Percentiles rank a stretch among this genome's conserved stretches.
Conservation (phyloP, 1,284 basidiomycete species). For the Leccinum pseudoinsigne region DNA sequence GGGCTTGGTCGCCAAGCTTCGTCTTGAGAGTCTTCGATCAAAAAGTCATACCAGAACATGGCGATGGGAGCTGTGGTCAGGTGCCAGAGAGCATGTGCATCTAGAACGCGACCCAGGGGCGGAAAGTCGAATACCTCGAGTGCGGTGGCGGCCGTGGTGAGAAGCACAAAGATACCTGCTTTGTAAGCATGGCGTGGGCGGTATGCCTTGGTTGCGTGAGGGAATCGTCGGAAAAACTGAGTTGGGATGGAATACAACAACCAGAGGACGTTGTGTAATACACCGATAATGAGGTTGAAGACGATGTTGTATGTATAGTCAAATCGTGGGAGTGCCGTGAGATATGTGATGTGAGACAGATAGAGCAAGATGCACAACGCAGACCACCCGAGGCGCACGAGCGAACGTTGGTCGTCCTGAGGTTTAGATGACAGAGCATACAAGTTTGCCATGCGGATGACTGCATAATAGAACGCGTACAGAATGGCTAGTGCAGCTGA, state of each 20-base stretch:
- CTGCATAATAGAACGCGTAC: conserved; percentile 72
- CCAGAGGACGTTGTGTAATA: conserved; percentile 87
- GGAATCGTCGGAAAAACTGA: conserved; percentile 53
- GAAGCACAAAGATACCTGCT: conserved; percentile 61
- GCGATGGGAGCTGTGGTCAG: conserved; percentile 82
- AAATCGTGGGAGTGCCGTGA: conserved; percentile 77
- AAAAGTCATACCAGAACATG: conserved; percentile 82
- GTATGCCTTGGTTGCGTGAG: conserved; percentile 50
- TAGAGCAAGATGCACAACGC: conserved; percentile 52
- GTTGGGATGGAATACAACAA: conserved; percentile 62
- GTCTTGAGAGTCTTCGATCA: conserved; percentile 69
- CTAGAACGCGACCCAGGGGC: conserved; percentile 74
- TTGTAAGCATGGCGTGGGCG: conserved; percentile 54
- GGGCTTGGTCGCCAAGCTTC: conserved; percentile 44
- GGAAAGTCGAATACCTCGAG: conserved; percentile 95
- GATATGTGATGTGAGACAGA: conserved; percentile 74
- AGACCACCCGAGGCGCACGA: conserved; percentile 40
- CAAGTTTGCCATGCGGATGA: conserved; percentile 78
- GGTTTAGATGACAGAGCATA: conserved; percentile 43
- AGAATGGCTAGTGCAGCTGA: conserved; percentile 86
- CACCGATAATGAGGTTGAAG: conserved; percentile 81
- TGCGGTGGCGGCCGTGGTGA: conserved; percentile 76
- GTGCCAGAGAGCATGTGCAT: conserved; percentile 97
- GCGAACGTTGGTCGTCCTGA: conserved; percentile 10
- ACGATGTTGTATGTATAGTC: conserved; percentile 96